Evolutionary conservation across 2,329 filamentous ascomycete species (phyloP).

Genomic region (Fonsecaea pedrosoi): DNA sequence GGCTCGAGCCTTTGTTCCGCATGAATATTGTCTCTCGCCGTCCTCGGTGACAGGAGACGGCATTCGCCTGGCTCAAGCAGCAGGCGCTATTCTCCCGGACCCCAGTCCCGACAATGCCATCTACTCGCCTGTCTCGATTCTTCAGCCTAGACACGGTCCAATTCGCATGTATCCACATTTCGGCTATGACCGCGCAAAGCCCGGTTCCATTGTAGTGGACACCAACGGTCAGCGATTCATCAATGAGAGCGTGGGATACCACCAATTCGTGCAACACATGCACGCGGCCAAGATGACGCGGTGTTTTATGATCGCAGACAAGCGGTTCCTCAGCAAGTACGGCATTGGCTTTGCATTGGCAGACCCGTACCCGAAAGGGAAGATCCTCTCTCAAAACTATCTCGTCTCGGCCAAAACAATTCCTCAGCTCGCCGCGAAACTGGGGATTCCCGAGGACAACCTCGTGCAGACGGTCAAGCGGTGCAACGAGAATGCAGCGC

Average conservation of each 20-base stretch:
- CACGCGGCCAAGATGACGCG: constrained; percentile 11
- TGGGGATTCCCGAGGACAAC: constrained; percentile 37
- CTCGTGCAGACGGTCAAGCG: constrained; percentile 41
- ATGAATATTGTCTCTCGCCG: constrained; percentile 15
- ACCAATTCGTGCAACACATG: constrained; percentile 24
- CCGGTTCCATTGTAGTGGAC: constrained; percentile 49
- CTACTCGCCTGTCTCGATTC: constrained; percentile 38
- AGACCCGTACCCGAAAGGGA: constrained; percentile 19
- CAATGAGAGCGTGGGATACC: constrained; percentile 48
- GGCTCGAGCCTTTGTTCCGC: too few relatives aligned
- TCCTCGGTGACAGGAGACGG: constrained; percentile 42
- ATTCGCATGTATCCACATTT: constrained; percentile 44
- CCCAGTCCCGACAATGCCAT: constrained; percentile 42
- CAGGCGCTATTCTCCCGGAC: constrained; percentile 35
- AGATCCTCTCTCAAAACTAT: constrained; percentile 22
- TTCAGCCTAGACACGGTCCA: constrained; percentile 34
- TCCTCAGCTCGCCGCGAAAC: constrained; percentile 39
- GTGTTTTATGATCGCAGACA: constrained; percentile 20
- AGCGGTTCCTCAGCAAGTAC: constrained; percentile 20
- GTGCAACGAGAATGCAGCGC: constrained; percentile 44
- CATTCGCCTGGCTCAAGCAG: constrained; percentile 18
- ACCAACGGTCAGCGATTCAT: constrained; percentile 44
- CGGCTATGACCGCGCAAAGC: constrained; percentile 42
- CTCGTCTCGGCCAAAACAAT: constrained; percentile 22
- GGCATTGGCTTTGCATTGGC: constrained; percentile 26